Percentiles rank a stretch among this genome's conserved stretches.
Conservation (phyloP, 257 asterid genomes). For the Capsicum chinense region DNA sequence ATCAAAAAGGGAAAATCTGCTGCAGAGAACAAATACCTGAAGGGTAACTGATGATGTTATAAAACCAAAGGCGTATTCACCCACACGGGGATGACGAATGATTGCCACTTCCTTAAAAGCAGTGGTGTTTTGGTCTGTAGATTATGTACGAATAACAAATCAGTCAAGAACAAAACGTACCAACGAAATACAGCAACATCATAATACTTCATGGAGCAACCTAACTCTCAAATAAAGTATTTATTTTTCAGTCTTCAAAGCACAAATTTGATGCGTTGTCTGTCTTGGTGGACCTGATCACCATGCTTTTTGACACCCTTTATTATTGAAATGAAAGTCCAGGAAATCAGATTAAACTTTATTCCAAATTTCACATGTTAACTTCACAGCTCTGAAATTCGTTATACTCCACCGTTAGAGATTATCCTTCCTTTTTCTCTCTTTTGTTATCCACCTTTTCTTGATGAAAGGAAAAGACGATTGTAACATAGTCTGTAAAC, state of each 20-base stretch:
- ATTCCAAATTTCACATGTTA: constrained; percentile 7
- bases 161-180: constrained; percentile 28
- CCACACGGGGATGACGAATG: constrained; percentile 87
- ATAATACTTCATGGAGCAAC: constrained; percentile 7
- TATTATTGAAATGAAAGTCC: neutral
- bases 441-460: neutral
- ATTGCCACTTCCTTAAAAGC: constrained; percentile 95
- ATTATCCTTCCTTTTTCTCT: constrained; percentile 17
- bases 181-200: neutral
- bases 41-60: constrained; percentile 89
- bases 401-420: neutral
- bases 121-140: constrained; percentile 78
- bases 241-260: neutral
- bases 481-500: neutral
- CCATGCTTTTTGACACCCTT: neutral
- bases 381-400: constrained; percentile 22
- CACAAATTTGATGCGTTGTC: neutral
- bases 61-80: constrained; percentile 94
- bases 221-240: constrained; percentile 20
- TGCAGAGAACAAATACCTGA: constrained; percentile 58
- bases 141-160: constrained; percentile 29
- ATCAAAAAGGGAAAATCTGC: neutral
- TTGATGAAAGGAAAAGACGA: neutral
- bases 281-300: neutral
- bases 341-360: neutral